Percentiles rank a stretch among this genome's conserved stretches.
Evolutionary conservation across 169 alveolate species (phyloP).

Genomic region (Plasmodium gonderi): DNA sequence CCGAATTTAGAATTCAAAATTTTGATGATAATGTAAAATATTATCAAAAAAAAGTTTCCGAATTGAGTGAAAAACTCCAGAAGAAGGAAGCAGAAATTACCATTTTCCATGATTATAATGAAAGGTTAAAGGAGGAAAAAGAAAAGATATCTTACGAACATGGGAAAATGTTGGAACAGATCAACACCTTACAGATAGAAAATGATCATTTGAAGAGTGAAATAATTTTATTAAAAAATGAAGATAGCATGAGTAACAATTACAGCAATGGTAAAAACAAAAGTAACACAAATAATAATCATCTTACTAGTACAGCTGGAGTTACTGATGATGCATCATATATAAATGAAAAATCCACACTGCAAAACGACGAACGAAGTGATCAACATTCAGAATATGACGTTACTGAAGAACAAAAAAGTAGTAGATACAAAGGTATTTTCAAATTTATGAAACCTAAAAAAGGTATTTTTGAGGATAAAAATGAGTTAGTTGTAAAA

Average conservation of each 20-base stretch:
- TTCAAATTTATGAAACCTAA: conserved; percentile 27
- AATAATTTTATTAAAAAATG: not conserved
- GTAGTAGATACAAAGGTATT: not conserved
- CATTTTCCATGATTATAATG: conserved; percentile 58
- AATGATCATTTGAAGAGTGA: conserved; percentile 48
- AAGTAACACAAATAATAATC: not conserved
- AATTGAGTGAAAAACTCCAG: conserved; percentile 53
- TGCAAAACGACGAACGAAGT: not conserved
- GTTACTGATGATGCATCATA: not conserved
- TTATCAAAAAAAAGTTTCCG: conserved; percentile 58
- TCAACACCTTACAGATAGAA: conserved; percentile 14
- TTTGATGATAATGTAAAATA: conserved; percentile 72
- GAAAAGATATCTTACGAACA: conserved; percentile 30
- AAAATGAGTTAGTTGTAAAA: conserved; percentile 12
- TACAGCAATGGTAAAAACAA: not conserved
- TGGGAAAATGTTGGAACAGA: not conserved
- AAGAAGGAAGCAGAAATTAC: conserved; percentile 53
- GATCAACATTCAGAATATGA: conserved; percentile 3
- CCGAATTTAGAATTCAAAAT: conserved; percentile 74
- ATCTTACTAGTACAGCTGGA: not conserved
- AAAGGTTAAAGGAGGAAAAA: conserved; percentile 49
- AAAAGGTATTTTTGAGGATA: conserved; percentile 5
- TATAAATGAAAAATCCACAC: not conserved
- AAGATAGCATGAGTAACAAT: not conserved
- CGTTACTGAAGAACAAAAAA: not conserved